Conservation (phyloP, 345 rosid genomes). For the Salix koriyanagi region DNA sequence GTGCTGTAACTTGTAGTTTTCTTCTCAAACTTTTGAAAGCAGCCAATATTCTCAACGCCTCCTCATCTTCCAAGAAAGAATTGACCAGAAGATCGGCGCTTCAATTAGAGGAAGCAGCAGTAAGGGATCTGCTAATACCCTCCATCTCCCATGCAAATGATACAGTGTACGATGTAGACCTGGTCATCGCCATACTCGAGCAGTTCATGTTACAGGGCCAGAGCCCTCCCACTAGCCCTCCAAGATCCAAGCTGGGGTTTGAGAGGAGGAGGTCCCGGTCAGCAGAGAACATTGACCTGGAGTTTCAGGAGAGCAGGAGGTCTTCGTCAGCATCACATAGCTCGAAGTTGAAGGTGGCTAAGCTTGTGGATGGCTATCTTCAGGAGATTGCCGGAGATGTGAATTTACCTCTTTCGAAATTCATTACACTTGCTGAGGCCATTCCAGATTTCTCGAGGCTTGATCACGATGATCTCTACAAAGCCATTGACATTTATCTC, state of each 20-base stretch:
- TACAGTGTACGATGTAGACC: conserved; percentile 66
- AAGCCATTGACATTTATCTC: conserved; percentile 92
- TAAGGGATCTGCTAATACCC: conserved; percentile 77
- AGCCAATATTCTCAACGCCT: conserved; percentile 62
- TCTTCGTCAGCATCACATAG: conserved; percentile 96
- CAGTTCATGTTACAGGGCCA: conserved; percentile 84
- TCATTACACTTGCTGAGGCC: conserved; percentile 68
- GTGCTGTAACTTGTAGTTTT: conserved; percentile 73
- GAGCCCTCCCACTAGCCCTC: conserved; percentile 94
- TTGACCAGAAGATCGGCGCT: conserved; percentile 73
- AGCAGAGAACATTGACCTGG: conserved; percentile 74
- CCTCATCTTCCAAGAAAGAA: conserved; percentile 69
- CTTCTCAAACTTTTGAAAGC: conserved; percentile 86
- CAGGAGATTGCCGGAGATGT: conserved; percentile 72
- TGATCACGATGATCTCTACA: conserved; percentile 90
- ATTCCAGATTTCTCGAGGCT: conserved; percentile 80
- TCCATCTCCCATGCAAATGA: conserved; percentile 40
- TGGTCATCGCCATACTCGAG: conserved; percentile 69
- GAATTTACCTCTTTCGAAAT: conserved; percentile 74
- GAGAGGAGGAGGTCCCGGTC: conserved; percentile 93
- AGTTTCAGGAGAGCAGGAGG: conserved; percentile 82
- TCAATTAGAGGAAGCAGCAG: conserved; percentile 85
- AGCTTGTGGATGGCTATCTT: conserved; percentile 82
- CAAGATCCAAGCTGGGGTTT: conserved; percentile 57
- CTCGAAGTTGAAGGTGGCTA: conserved; percentile 90